phyloP scores from a whole-genome alignment of 73 alveolate genomes.

The Tetrahymena malaccensis region DNA sequence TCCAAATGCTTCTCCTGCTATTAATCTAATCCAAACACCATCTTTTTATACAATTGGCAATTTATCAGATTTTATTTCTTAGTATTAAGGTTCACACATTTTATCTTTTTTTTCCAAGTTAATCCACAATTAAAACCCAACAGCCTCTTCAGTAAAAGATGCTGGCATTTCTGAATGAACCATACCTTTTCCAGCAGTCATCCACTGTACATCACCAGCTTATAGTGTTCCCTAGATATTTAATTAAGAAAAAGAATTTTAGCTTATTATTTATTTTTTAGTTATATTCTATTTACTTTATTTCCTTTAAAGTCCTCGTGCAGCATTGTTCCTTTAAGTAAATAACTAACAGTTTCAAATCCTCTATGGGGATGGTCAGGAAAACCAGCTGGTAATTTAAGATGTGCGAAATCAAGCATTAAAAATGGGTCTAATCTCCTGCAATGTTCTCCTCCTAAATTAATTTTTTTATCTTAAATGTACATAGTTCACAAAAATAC shows the following conservation, averaged over 20 bases:
- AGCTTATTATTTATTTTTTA: neutral
- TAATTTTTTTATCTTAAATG: too few relatives aligned
- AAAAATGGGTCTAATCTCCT: constrained; percentile 62
- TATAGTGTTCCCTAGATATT: constrained; percentile 58
- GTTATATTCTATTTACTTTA: neutral
- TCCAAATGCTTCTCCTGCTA: constrained; percentile 69
- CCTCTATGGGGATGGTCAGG: constrained; percentile 90
- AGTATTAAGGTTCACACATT: constrained; percentile 55
- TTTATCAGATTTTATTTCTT: constrained; percentile 32
- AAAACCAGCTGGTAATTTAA: constrained; percentile 62
- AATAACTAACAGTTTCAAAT: constrained; percentile 76
- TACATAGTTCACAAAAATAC: neutral
- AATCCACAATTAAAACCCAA: constrained; percentile 61
- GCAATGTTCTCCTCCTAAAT: constrained; percentile 7
- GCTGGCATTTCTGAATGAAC: constrained; percentile 63
- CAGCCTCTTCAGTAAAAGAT: constrained; percentile 28
- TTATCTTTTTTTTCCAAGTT: constrained; percentile 42
- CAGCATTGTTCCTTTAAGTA: constrained; percentile 50
- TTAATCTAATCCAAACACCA: constrained; percentile 43
- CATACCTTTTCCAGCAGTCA: constrained; percentile 78
- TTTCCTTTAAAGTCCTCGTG: constrained; percentile 76
- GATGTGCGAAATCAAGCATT: constrained; percentile 53
- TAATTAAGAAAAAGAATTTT: too few relatives aligned
- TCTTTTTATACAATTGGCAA: constrained; percentile 41
- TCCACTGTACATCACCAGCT: constrained; percentile 71